Percentiles rank a stretch among this genome's conserved stretches.
Conservation (phyloP, 2,329 filamentous ascomycete genomes). For the Xylaria sp. region DNA sequence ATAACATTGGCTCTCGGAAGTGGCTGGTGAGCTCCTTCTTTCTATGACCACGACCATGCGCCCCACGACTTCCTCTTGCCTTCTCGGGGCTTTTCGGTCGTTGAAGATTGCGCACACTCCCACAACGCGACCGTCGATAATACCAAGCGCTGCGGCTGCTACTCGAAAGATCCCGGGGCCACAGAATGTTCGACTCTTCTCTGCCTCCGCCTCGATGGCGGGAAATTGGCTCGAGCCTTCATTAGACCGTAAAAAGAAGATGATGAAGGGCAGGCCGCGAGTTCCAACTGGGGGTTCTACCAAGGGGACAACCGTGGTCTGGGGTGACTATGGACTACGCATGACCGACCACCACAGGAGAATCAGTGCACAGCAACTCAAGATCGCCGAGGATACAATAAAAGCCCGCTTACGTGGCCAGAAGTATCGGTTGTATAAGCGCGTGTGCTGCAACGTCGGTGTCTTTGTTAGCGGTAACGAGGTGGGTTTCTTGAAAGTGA, state of each 20-base stretch:
- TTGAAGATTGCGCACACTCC: slow-evolving; percentile 53
- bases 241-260: slow-evolving; percentile 77
- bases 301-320: slow-evolving; percentile 93
- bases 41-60: slow-evolving; percentile 51
- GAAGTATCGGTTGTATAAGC: slow-evolving; percentile 90
- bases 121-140: slow-evolving; percentile 46
- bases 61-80: slow-evolving; percentile 49
- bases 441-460: slow-evolving; percentile 89
- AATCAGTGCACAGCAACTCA: slow-evolving; percentile 84
- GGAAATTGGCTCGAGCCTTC: slow-evolving; percentile 85
- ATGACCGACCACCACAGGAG: slow-evolving; percentile 93
- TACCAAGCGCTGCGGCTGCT: slow-evolving; percentile 39
- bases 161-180: slow-evolving; percentile 42
- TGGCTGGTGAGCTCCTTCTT: slow-evolving; percentile 20
- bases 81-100: slow-evolving; percentile 58
- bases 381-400: slow-evolving; percentile 93
- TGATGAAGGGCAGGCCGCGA: slow-evolving; percentile 87
- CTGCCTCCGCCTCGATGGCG: slow-evolving; percentile 64
- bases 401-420: slow-evolving; percentile 85
- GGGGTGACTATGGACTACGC: slow-evolving; percentile 93
- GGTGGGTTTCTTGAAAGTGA: slow-evolving; percentile 50
- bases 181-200: slow-evolving; percentile 69
- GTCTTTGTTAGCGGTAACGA: slow-evolving; percentile 97
- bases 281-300: slow-evolving; percentile 89
- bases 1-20: not conserved